phyloP scores from a whole-genome alignment of 1,139 yeast genomes.

The Kodamaea derodonti region DNA sequence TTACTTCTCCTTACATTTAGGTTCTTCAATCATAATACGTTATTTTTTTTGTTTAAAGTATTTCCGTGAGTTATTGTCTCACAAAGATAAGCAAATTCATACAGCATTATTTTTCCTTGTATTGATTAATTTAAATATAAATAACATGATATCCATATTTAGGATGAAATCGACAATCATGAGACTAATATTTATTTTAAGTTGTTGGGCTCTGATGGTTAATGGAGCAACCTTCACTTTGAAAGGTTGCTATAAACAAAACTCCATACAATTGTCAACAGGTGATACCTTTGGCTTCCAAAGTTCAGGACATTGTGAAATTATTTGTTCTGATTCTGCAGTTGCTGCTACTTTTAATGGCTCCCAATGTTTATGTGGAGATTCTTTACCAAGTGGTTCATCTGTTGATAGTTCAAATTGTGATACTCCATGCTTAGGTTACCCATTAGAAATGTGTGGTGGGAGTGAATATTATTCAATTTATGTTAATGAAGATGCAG shows the following conservation, averaged over 20 bases:
- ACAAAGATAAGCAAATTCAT: neutral
- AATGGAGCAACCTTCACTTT: slow-evolving; percentile 20
- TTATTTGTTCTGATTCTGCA: slow-evolving; percentile 38
- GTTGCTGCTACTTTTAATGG: slow-evolving; percentile 57
- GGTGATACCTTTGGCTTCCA: slow-evolving; percentile 42
- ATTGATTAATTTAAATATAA: slow-evolving; percentile 3
- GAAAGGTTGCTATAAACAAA: slow-evolving; percentile 33
- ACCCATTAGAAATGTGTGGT: slow-evolving; percentile 58
- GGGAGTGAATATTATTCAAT: slow-evolving; percentile 52
- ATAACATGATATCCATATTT: slow-evolving; percentile 4
- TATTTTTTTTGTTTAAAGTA: no score
- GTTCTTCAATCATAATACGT: no score
- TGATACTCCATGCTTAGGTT: slow-evolving; percentile 52
- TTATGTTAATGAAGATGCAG: slow-evolving; percentile 34
- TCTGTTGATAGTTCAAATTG: slow-evolving; percentile 40
- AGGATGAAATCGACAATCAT: slow-evolving; percentile 1
- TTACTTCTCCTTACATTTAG: no score
- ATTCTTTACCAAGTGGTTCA: slow-evolving; percentile 31
- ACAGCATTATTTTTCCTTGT: neutral
- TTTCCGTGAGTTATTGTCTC: no score
- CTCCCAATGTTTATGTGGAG: slow-evolving; percentile 59
- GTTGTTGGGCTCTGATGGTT: slow-evolving; percentile 5
- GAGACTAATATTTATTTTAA: slow-evolving; percentile 4
- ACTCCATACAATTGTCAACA: slow-evolving; percentile 21
- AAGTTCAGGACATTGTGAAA: slow-evolving; percentile 49